A percentile compares a stretch with the other conserved stretches of the same genome.
Evolutionary conservation across 2,329 filamentous ascomycete species (phyloP).

Genomic region (Calonectria fujianensis): DNA sequence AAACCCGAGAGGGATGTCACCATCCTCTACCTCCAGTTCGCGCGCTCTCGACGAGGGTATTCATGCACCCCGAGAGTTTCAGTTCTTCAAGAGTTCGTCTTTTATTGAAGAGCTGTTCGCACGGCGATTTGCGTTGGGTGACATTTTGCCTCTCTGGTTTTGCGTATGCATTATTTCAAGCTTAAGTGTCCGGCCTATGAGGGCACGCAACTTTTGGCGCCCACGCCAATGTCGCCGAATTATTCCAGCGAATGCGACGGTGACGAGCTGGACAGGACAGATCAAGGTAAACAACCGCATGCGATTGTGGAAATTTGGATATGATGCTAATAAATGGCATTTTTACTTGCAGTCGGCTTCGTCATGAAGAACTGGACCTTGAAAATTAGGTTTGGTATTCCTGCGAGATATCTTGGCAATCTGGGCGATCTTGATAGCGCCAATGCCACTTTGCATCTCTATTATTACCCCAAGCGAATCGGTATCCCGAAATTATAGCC

Average conservation of each 20-base stretch:
- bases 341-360: background rate
- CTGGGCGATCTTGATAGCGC: background rate
- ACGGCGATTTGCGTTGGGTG: background rate
- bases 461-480: background rate
- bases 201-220: background rate
- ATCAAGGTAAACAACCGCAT: background rate
- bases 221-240: background rate
- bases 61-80: background rate
- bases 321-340: background rate
- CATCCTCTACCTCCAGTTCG: background rate
- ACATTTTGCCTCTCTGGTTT: background rate
- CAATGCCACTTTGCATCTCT: background rate
- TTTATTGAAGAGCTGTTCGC: background rate
- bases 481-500: background rate
- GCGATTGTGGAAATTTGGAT: background rate
- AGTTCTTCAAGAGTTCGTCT: background rate
- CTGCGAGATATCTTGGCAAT: background rate
- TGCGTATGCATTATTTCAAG: constrained; percentile 2
- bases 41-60: background rate
- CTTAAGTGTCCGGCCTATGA: background rate
- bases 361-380: background rate
- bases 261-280: background rate
- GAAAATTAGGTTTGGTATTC: background rate
- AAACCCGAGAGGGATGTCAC: background rate
- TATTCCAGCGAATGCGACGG: background rate